phyloP scores from a whole-genome alignment of 441 rosid genomes.

The Croton laevigatus region DNA sequence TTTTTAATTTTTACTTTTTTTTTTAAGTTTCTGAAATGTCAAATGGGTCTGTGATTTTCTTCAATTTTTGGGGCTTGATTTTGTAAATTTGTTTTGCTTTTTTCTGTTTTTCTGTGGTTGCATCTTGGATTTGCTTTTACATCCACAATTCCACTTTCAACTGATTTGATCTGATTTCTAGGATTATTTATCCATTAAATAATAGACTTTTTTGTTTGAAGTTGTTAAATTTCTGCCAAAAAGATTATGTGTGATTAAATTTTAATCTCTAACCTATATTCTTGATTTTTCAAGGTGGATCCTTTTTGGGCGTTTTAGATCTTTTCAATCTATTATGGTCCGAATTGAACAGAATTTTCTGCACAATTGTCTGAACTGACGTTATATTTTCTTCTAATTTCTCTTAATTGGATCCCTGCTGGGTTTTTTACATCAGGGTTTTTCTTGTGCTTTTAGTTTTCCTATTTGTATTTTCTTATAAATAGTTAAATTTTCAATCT shows the following conservation, averaged over 20 bases:
- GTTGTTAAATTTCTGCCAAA: neutral
- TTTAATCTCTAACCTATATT: neutral
- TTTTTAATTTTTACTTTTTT: neutral
- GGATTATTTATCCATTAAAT: conserved; percentile 5
- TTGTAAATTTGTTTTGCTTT: neutral
- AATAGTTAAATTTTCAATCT: neutral
- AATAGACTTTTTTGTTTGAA: neutral
- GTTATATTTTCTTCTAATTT: neutral
- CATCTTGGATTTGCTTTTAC: conserved; percentile 4
- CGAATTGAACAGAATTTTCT: conserved; percentile 17
- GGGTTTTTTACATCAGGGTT: conserved; percentile 37
- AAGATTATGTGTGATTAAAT: conserved; percentile 1
- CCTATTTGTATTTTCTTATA: neutral
- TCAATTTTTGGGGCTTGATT: neutral
- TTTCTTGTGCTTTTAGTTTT: conserved; percentile 42
- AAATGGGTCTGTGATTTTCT: conserved; percentile 3
- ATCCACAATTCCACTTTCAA: conserved; percentile 9
- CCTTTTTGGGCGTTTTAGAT: conserved; percentile 32
- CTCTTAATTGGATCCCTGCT: conserved; percentile 28
- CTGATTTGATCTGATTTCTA: conserved; percentile 36
- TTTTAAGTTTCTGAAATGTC: neutral
- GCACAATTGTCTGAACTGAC: conserved; percentile 17
- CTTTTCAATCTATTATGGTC: conserved; percentile 20
- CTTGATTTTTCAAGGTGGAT: conserved; percentile 25
- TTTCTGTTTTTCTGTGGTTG: neutral